These are phyloP conservation scores for Colletotrichum sp. DNA, from an alignment of 2,329 filamentous ascomycete genomes.

Conservation along the genomic window DNA sequence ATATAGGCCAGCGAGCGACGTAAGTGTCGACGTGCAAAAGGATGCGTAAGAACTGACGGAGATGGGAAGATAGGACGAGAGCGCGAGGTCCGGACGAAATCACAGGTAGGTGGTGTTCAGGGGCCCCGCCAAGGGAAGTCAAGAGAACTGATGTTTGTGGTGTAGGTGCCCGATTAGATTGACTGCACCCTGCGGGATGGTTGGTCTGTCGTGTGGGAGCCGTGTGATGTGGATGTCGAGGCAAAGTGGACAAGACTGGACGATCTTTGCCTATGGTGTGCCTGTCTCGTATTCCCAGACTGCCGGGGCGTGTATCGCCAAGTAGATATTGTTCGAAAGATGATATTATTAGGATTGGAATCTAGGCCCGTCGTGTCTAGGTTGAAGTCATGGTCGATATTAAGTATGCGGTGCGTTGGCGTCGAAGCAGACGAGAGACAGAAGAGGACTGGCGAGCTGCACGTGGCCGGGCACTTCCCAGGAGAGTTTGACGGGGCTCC, in stretches of 20 bases:
- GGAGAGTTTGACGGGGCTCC: not conserved
- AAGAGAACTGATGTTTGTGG: not conserved
- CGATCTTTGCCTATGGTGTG: not conserved
- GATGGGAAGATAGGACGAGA: not conserved
- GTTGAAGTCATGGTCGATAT: not conserved
- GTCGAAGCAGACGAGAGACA: not conserved
- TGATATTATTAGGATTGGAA: not conserved
- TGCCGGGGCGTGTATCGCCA: not conserved
- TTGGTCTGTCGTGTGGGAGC: not conserved
- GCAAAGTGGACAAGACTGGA: not conserved
- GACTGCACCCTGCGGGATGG: not conserved
- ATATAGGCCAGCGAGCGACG: not conserved
- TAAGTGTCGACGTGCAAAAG: not conserved
- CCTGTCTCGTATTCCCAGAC: not conserved
- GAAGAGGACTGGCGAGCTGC: not conserved
- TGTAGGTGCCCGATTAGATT: not conserved
- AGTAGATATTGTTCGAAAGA: not conserved
- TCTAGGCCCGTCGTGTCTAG: not conserved
- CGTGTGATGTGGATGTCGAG: not conserved
- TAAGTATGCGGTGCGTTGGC: not conserved
- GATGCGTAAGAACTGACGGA: not conserved
- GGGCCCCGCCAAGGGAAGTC: not conserved
- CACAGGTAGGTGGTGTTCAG: not conserved
- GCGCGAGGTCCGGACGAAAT: not conserved
- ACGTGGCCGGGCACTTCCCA: not conserved